Evolutionary conservation across 2,329 filamentous ascomycete species (phyloP).

Genomic region (Thielaviopsis musarum): DNA sequence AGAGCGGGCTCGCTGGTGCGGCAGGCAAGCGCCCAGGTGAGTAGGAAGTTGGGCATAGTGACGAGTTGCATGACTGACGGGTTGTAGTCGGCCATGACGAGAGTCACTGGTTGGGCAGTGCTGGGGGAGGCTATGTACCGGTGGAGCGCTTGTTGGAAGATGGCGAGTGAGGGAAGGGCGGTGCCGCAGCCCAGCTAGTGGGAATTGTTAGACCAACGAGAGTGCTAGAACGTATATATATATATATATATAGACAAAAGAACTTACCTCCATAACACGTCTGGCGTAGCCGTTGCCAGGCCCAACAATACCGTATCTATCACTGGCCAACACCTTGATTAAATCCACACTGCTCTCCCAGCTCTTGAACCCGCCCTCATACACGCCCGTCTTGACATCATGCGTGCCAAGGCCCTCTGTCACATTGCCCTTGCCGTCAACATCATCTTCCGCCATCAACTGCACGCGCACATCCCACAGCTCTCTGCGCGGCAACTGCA

Average conservation of each 20-base stretch:
- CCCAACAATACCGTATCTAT: slow-evolving; percentile 21
- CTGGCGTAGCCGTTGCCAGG: slow-evolving; percentile 19
- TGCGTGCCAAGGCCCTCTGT: slow-evolving; percentile 40
- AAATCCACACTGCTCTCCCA: slow-evolving; percentile 78
- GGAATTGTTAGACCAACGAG: slow-evolving; percentile 14
- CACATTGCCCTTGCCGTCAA: slow-evolving; percentile 15
- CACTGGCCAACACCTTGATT: slow-evolving; percentile 44
- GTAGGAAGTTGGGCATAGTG: slow-evolving; percentile 60
- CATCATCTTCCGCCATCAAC: slow-evolving; percentile 56
- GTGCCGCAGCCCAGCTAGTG: slow-evolving; percentile 62
- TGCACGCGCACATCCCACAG: slow-evolving; percentile 70
- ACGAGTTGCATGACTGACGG: slow-evolving; percentile 60
- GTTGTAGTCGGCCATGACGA: slow-evolving; percentile 68
- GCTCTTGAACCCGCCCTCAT: slow-evolving; percentile 78
- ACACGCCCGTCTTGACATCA: slow-evolving; percentile 66
- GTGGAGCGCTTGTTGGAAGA: slow-evolving; percentile 44
- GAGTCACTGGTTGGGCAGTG: slow-evolving; percentile 26
- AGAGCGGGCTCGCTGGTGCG: slow-evolving; percentile 28
- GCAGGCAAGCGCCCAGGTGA: slow-evolving; percentile 45
- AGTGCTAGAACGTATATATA: too few relatives aligned
- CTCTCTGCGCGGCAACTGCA: slow-evolving; percentile 55
- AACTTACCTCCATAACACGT: slow-evolving; percentile 37
- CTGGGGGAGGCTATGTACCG: not conserved
- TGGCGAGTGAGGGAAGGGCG: slow-evolving; percentile 52
- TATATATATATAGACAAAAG: too few relatives aligned